phyloP scores from a whole-genome alignment of 2,329 filamentous ascomycete genomes.

The Ophiostoma triangulosporum region DNA sequence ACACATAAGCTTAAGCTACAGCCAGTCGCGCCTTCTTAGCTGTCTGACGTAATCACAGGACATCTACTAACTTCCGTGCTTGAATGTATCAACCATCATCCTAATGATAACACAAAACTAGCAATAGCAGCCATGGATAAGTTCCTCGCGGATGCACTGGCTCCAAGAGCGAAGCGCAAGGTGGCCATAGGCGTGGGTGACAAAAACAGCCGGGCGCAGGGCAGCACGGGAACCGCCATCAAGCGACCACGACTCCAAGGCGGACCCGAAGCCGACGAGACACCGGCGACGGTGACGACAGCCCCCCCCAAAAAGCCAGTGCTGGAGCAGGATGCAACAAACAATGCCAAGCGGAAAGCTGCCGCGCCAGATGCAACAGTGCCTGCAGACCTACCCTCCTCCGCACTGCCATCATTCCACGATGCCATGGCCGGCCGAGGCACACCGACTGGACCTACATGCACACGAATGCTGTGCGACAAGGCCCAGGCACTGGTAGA shows the following conservation, averaged over 20 bases:
- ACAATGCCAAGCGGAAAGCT: not conserved
- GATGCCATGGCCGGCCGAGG: not conserved
- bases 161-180: not conserved
- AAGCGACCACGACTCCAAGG: not conserved
- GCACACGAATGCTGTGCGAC: not conserved
- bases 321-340: not conserved
- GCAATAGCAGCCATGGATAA: not conserved
- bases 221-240: not conserved
- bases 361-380: no score
- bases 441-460: not conserved
- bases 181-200: not conserved
- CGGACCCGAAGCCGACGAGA: not conserved
- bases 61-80: not conserved
- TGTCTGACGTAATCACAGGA: not conserved
- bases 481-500: not conserved
- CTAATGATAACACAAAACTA: not conserved
- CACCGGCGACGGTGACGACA: not conserved
- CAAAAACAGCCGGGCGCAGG: not conserved
- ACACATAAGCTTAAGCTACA: no score
- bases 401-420: constrained; percentile 2
- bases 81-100: not conserved
- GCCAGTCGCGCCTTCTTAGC: not conserved
- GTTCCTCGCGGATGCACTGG: not conserved
- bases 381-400: not conserved
- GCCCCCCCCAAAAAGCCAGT: not conserved